Percentiles rank a stretch among this genome's conserved stretches.
These are phyloP conservation scores for Escallonia herrerae DNA, from an alignment of 129 eudicot species.

Conservation along the genomic window DNA sequence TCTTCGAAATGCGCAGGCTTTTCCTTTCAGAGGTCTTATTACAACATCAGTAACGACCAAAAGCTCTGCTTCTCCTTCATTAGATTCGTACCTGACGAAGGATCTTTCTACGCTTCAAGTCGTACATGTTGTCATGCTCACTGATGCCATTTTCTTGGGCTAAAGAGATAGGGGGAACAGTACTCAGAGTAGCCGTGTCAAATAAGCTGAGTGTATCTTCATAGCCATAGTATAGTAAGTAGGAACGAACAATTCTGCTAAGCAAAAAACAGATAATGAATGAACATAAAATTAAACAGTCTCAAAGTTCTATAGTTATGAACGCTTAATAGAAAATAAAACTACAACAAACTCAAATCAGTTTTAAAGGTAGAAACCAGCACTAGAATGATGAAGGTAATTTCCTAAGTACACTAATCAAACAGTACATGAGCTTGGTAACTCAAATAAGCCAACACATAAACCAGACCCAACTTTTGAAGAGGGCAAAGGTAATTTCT, in stretches of 20 bases:
- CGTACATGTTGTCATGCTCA: conserved; percentile 48
- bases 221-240: conserved; percentile 88
- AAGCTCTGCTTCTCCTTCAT: too few relatives aligned
- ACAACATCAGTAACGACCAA: neutral
- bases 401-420: too few relatives aligned
- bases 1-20: neutral
- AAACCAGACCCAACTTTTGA: neutral
- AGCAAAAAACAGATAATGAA: conserved; percentile 16
- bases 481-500: neutral
- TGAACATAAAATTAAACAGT: too few relatives aligned
- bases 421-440: neutral
- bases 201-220: conserved; percentile 74
- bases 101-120: conserved; percentile 52
- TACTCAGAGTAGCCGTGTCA: conserved; percentile 59
- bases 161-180: conserved; percentile 53
- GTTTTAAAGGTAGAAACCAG: neutral
- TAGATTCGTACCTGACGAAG: conserved; percentile 71
- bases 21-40: neutral
- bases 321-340: neutral
- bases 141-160: conserved; percentile 44
- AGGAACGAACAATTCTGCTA: conserved; percentile 77
- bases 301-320: too few relatives aligned
- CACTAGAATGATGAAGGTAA: neutral
- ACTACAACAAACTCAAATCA: neutral
- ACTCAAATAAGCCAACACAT: neutral